Evolutionary conservation across 305 asterid genomes (phyloP).

Genomic region (Rubia tinctorum): DNA sequence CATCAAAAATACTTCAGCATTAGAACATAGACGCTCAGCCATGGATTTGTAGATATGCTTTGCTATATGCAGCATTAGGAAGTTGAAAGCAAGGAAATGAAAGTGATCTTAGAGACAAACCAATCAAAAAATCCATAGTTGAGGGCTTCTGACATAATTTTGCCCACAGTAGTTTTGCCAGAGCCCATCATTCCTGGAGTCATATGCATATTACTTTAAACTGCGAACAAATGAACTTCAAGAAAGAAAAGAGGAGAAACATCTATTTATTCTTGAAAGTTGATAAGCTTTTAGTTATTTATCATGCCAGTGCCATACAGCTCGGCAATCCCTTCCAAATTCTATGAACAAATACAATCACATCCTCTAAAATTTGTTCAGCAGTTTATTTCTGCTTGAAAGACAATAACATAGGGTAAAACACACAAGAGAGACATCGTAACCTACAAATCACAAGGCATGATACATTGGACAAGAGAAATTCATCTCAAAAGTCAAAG

Average conservation of each 20-base stretch:
- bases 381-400: not conserved
- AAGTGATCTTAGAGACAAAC: constrained; percentile 33
- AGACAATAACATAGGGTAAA: not conserved
- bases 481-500: too few relatives aligned
- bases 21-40: not conserved
- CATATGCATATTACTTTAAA: constrained; percentile 1
- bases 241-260: not conserved
- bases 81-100: not conserved
- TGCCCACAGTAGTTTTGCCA: constrained; percentile 95
- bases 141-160: constrained; percentile 71
- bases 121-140: constrained; percentile 85
- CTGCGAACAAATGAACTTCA: not conserved
- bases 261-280: not conserved
- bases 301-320: not conserved
- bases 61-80: not conserved
- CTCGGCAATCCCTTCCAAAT: not conserved
- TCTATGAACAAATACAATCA: not conserved
- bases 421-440: not conserved
- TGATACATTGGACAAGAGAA: too few relatives aligned
- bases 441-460: constrained; percentile 12
- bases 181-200: constrained; percentile 96
- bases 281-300: not conserved
- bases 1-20: not conserved
- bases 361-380: not conserved
- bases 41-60: not conserved